A percentile compares a stretch with the other conserved stretches of the same genome.
Evolutionary conservation across 2,329 filamentous ascomycete genomes (phyloP).

Genomic region (Didymella exigua): DNA sequence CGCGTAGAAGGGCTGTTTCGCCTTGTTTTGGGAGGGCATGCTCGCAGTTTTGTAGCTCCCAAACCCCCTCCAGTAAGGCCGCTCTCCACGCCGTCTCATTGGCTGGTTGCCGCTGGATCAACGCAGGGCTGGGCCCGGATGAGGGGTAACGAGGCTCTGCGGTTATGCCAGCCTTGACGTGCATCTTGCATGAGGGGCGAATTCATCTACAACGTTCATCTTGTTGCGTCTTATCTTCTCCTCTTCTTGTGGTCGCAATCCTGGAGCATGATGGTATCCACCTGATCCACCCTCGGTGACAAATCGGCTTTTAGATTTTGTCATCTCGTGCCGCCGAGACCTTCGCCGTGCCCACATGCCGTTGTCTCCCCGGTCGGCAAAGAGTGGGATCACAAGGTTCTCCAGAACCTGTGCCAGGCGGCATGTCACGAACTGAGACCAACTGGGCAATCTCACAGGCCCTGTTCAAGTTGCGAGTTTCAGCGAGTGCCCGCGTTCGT

Average conservation of each 20-base stretch:
- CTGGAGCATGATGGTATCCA: slow-evolving; percentile 9
- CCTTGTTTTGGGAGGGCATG: not conserved
- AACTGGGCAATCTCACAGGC: not conserved
- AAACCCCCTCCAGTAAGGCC: not conserved
- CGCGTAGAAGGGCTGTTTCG: not conserved
- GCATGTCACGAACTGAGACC: not conserved
- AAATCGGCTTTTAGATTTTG: slow-evolving; percentile 13
- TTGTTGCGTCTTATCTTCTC: not conserved
- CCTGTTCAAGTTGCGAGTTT: not conserved
- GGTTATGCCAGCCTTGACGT: not conserved
- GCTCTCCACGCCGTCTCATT: slow-evolving; percentile 12
- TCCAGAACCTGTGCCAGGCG: not conserved
- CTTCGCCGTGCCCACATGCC: slow-evolving; percentile 14
- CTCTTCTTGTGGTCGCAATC: slow-evolving; percentile 4
- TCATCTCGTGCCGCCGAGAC: slow-evolving; percentile 8
- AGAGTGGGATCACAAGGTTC: slow-evolving; percentile 10
- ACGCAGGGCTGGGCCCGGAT: slow-evolving; percentile 6
- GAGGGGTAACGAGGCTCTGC: slow-evolving; percentile 19
- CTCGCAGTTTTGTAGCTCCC: slow-evolving; percentile 14
- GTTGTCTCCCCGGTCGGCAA: slow-evolving; percentile 15
- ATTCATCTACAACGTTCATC: not conserved
- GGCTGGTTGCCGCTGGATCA: not conserved
- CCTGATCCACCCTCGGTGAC: slow-evolving; percentile 8
- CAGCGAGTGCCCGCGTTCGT: not conserved
- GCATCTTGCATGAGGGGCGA: not conserved